Evolutionary conservation across 805 yeast genomes (phyloP).

Genomic region (Nakazawaea pomicola): DNA sequence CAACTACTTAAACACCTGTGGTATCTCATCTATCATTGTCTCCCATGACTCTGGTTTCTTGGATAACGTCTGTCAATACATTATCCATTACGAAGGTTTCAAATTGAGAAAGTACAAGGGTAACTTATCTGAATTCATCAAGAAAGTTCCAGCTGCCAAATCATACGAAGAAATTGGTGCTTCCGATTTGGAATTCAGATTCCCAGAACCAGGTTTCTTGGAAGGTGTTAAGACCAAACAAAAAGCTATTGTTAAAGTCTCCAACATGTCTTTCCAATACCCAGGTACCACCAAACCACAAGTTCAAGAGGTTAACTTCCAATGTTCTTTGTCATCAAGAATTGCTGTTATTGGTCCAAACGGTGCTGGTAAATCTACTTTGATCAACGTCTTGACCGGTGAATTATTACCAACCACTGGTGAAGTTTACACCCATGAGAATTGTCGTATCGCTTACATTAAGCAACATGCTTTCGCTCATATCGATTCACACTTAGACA

Average conservation of each 20-base stretch:
- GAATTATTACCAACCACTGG: constrained; percentile 97
- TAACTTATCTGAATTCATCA: constrained; percentile 97
- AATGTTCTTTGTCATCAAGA: constrained; percentile 98
- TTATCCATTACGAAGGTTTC: constrained; percentile 99
- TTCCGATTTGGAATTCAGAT: constrained; percentile 90
- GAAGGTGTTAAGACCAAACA: constrained; percentile 99
- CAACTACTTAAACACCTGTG: constrained; percentile 98
- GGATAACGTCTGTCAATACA: constrained; percentile 95
- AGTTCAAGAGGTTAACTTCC: constrained; percentile 88
- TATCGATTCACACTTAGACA: constrained; percentile 97
- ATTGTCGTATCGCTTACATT: constrained; percentile 99
- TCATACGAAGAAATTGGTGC: constrained; percentile 98
- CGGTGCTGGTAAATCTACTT: constrained; percentile 99
- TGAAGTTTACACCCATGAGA: constrained; percentile 99
- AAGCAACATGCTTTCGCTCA: constrained; percentile 99
- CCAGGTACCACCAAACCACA: constrained; percentile 98
- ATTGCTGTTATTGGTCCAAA: constrained; percentile 99
- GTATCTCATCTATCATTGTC: constrained; percentile 96
- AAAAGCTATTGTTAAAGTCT: constrained; percentile 98
- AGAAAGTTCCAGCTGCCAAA: constrained; percentile 98
- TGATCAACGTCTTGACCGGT: constrained; percentile 98
- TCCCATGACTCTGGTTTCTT: constrained; percentile 99
- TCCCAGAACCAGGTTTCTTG: constrained; percentile 99
- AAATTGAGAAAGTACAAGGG: constrained; percentile 99
- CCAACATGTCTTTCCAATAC: constrained; percentile 98